phyloP scores from a whole-genome alignment of 192 early-diverging fungal genomes.

The Coemansia sp. region DNA sequence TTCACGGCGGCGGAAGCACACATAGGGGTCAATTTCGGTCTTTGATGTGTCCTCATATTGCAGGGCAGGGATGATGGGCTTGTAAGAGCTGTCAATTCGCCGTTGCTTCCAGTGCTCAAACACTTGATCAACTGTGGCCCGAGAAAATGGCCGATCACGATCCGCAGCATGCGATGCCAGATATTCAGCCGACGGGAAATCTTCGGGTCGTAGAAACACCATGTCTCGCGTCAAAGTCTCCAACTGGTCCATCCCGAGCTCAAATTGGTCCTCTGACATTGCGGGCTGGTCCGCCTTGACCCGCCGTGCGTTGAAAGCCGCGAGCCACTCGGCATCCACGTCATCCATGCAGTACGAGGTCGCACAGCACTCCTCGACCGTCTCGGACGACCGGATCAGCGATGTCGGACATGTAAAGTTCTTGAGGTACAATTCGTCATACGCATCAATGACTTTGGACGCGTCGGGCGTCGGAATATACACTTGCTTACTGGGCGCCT shows the following conservation, averaged over 20 bases:
- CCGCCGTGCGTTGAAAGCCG: slow-evolving; percentile 23
- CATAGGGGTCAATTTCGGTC: slow-evolving; percentile 88
- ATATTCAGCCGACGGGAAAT: slow-evolving; percentile 44
- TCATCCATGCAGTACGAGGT: slow-evolving; percentile 91
- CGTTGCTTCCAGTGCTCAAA: slow-evolving; percentile 49
- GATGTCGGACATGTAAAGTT: slow-evolving; percentile 74
- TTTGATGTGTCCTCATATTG: slow-evolving; percentile 68
- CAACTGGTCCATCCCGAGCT: slow-evolving; percentile 75
- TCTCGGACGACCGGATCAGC: slow-evolving; percentile 83
- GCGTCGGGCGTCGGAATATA: slow-evolving; percentile 97
- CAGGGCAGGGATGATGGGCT: slow-evolving; percentile 34
- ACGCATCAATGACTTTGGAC: slow-evolving; percentile 67
- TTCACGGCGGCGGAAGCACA: slow-evolving; percentile 97
- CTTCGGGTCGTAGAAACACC: slow-evolving; percentile 44
- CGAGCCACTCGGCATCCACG: slow-evolving; percentile 76
- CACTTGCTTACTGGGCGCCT: slow-evolving; percentile 58
- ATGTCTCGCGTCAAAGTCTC: slow-evolving; percentile 74
- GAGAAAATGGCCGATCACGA: slow-evolving; percentile 31
- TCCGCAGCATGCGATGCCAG: slow-evolving; percentile 44
- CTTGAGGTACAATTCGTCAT: slow-evolving; percentile 69
- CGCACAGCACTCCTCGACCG: slow-evolving; percentile 86
- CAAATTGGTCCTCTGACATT: slow-evolving; percentile 76
- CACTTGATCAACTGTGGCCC: slow-evolving; percentile 10
- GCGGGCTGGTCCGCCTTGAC: neutral
- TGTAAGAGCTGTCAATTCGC: slow-evolving; percentile 22